Conservation (phyloP, 2,329 filamentous ascomycete genomes). For the Bipolaris victoriae region DNA sequence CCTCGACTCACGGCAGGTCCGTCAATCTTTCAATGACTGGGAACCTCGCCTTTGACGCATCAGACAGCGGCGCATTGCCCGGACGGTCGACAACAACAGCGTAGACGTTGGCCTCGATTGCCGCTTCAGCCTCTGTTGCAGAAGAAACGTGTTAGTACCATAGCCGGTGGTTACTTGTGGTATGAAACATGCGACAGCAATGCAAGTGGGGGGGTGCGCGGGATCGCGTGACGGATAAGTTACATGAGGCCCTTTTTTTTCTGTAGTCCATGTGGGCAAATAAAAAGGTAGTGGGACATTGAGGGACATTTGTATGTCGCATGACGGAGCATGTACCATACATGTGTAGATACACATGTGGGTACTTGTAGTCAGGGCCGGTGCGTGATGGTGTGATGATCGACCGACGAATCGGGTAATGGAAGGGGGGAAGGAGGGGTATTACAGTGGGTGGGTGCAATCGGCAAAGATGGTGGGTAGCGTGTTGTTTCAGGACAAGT, state of each 20-base stretch:
- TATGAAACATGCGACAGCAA: conserved; percentile 6
- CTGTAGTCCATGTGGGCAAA: background rate
- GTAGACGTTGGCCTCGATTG: conserved; percentile 51
- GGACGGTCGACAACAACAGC: conserved; percentile 61
- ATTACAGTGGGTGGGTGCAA: background rate
- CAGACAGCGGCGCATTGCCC: conserved; percentile 68
- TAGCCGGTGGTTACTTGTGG: background rate
- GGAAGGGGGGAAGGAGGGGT: conserved; percentile 20
- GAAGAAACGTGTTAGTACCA: conserved; percentile 18
- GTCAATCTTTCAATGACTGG: conserved; percentile 42
- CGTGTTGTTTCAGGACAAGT: conserved; percentile 19
- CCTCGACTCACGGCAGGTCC: conserved; percentile 41
- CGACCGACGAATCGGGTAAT: conserved; percentile 3
- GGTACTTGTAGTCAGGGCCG: background rate
- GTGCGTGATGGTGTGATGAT: conserved; percentile 7
- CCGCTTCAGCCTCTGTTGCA: conserved; percentile 53
- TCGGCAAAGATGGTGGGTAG: conserved; percentile 7
- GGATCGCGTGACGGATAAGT: conserved; percentile 10
- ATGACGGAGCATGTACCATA: conserved; percentile 2
- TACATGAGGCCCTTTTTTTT: background rate
- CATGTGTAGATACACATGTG: background rate
- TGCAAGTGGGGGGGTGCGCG: background rate
- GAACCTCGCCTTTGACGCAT: conserved; percentile 28
- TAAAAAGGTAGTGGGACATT: conserved; percentile 1
- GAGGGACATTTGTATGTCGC: conserved; percentile 6